Evolutionary conservation across 2,329 filamentous ascomycete genomes (phyloP).

Genomic region (Akanthomyces dipterigenus): DNA sequence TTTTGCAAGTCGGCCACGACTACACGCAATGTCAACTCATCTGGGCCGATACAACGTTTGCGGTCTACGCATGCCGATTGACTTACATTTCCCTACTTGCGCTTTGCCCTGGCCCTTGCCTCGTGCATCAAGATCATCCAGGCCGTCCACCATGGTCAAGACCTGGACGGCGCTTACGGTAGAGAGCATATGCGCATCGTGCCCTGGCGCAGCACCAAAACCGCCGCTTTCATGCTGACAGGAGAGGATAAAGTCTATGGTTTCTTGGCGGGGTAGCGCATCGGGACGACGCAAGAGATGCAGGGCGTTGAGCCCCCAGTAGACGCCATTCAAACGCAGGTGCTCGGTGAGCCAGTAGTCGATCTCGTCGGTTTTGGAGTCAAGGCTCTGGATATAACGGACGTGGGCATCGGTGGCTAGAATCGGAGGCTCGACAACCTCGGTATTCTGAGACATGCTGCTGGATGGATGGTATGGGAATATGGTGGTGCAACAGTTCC

Average conservation of each 20-base stretch:
- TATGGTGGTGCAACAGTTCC: background rate
- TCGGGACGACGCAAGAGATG: slow-evolving; percentile 78
- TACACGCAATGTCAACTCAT: slow-evolving; percentile 25
- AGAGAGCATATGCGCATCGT: slow-evolving; percentile 94
- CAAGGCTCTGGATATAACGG: slow-evolving; percentile 85
- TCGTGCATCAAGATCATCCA: slow-evolving; percentile 71
- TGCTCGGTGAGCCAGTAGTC: slow-evolving; percentile 99
- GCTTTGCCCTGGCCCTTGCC: slow-evolving; percentile 56
- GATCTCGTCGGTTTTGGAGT: slow-evolving; percentile 86
- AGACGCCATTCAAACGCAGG: slow-evolving; percentile 87
- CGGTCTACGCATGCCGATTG: background rate
- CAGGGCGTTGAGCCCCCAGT: slow-evolving; percentile 89
- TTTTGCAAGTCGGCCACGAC: slow-evolving; percentile 82
- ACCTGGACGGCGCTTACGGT: slow-evolving; percentile 95
- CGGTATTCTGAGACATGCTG: slow-evolving; percentile 24
- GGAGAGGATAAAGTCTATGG: slow-evolving; percentile 91
- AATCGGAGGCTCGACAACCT: slow-evolving; percentile 31
- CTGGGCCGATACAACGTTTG: background rate
- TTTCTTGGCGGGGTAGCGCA: slow-evolving; percentile 70
- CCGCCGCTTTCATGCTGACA: slow-evolving; percentile 85
- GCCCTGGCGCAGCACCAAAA: slow-evolving; percentile 87
- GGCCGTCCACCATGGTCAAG: slow-evolving; percentile 75
- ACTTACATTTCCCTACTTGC: slow-evolving; percentile 73
- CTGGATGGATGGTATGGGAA: background rate
- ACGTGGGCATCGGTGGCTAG: slow-evolving; percentile 62